Percentiles rank a stretch among this genome's conserved stretches.
phyloP scores from a whole-genome alignment of 2,329 filamentous ascomycete genomes.

The Fusarium palustre region DNA sequence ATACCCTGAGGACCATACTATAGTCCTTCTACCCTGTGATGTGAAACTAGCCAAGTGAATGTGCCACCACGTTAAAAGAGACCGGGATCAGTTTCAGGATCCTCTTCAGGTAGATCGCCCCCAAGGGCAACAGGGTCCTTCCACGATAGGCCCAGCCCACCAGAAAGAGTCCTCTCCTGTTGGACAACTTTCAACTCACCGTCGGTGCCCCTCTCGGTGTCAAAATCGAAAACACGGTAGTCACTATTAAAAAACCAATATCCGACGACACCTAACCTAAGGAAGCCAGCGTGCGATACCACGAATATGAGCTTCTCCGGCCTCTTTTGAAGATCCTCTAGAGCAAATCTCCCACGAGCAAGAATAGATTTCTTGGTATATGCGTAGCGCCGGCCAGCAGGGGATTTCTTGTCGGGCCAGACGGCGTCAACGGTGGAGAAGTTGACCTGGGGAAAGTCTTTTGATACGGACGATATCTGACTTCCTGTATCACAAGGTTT shows the following conservation, averaged over 20 bases:
- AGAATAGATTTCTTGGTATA: slow-evolving; percentile 66
- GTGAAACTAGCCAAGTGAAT: not conserved
- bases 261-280: slow-evolving; percentile 68
- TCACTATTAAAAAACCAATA: slow-evolving; percentile 71
- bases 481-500: slow-evolving; percentile 73
- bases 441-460: slow-evolving; percentile 67
- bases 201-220: slow-evolving; percentile 34
- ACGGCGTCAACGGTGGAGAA: slow-evolving; percentile 68
- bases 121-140: slow-evolving; percentile 55
- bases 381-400: slow-evolving; percentile 60
- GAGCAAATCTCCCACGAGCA: slow-evolving; percentile 63
- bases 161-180: slow-evolving; percentile 55
- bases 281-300: slow-evolving; percentile 73
- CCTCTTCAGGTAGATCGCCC: slow-evolving; percentile 53
- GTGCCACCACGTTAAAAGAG: not conserved
- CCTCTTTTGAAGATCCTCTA: slow-evolving; percentile 63
- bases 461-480: slow-evolving; percentile 55
- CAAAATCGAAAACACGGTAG: slow-evolving; percentile 72
- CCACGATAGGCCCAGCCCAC: slow-evolving; percentile 54
- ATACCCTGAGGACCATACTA: no score
- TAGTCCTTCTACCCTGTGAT: not conserved
- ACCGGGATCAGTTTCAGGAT: slow-evolving; percentile 10
- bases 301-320: slow-evolving; percentile 73
- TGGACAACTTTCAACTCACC: slow-evolving; percentile 57
- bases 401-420: slow-evolving; percentile 71